Evolutionary conservation across 192 early-diverging fungal genomes (phyloP).

Genomic region (Phycomyces nitens): DNA sequence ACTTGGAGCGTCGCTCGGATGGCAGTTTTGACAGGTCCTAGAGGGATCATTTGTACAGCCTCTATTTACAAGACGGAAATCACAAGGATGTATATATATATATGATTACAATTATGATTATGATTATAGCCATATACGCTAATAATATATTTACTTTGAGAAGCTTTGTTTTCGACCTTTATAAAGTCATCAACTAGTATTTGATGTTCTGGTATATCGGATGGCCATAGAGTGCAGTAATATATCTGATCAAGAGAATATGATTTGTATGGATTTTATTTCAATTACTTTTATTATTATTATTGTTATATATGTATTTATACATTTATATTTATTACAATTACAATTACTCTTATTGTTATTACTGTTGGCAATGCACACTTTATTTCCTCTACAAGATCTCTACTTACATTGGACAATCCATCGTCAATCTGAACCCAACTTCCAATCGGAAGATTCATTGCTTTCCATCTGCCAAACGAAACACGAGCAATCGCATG

Average conservation of each 20-base stretch:
- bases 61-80: background rate
- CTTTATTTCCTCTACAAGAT: too few relatives aligned
- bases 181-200: background rate
- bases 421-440: conserved; percentile 11
- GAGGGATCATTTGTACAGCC: background rate
- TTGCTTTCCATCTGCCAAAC: background rate
- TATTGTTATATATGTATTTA: too few relatives aligned
- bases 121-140: background rate
- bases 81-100: background rate
- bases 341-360: too few relatives aligned
- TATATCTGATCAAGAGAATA: conserved; percentile 5
- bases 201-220: background rate
- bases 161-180: background rate
- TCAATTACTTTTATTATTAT: background rate
- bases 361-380: too few relatives aligned
- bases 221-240: conserved; percentile 16
- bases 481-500: conserved; percentile 8
- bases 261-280: background rate
- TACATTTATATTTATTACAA: too few relatives aligned
- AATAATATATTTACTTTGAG: background rate
- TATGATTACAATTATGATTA: background rate
- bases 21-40: background rate
- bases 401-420: background rate
- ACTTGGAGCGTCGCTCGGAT: background rate
- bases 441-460: conserved; percentile 1